Base-by-base conservation (phyloP, 331 rosid species). In the Telfairia occidentalis region DNA sequence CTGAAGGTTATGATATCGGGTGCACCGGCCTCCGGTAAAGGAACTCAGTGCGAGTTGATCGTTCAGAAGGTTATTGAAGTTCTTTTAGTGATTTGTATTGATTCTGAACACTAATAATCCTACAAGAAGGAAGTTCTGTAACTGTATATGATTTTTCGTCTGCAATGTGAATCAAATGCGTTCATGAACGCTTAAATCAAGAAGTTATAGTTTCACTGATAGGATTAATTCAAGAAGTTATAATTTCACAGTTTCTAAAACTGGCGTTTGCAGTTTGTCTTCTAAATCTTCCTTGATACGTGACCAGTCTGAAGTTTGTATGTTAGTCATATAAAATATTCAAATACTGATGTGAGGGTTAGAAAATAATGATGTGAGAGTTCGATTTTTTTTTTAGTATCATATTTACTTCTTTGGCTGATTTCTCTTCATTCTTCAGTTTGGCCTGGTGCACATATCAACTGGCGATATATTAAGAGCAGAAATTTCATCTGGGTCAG, bases 1-100 rank as follows among this genome's bases (percentile, higher is more conserved):
- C 43, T 91, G 82, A 94, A 91, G 87, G 92, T 94, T 40, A 87
- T 94, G 96, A 90, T 94, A 78, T 91, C 97, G 5, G 98, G 98
- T 77, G 92, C 98, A 9, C 98, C 98, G 37, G 96, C 97, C 0
- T 94, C 97, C 0, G 98, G 98, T 40, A 94, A 94, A 80, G 98
- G 98, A 74, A 94, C 98, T 29, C 98, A 91, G 83, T 94, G 96
- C 53, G 96, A 94, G 78, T 83, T 91, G 81, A 91, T 94, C 78
- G 96, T 88, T 71, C 80, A 79, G 54, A 88, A 92, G 97, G 96
- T 87, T 46, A 28, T 28, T 45, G 57, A 26, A 23, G 34, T 70
- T 70, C 0, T 10, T 32, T 60, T 16, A 13, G 9, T 32, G 38
- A 29, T 15, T 12, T 29, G 24, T 9, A 0, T n/a, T 63, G 28